phyloP scores from a whole-genome alignment of 164 flowering plant species.

The Malania oleifera region DNA sequence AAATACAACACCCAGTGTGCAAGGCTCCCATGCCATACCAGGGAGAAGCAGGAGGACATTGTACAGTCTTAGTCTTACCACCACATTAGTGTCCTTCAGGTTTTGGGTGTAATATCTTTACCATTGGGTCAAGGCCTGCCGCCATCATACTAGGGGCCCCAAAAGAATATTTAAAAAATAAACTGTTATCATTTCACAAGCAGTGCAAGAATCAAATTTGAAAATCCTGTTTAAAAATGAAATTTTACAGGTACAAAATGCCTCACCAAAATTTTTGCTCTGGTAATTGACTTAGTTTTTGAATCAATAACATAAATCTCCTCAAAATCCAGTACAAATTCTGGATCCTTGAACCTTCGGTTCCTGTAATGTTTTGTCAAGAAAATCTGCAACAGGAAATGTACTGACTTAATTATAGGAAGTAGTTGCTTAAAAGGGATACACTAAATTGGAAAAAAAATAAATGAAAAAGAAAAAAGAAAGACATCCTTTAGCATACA shows the following conservation, averaged over 20 bases:
- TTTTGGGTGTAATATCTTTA: too few relatives aligned
- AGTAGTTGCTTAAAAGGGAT: neutral
- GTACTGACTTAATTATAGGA: neutral
- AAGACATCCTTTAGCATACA: too few relatives aligned
- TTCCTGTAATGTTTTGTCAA: constrained; percentile 88
- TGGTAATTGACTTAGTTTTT: constrained; percentile 77
- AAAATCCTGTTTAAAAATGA: neutral
- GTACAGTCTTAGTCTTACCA: too few relatives aligned
- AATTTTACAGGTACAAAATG: neutral
- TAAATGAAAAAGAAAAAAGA: too few relatives aligned
- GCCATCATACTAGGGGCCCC: too few relatives aligned
- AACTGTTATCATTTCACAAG: neutral
- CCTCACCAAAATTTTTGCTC: constrained; percentile 87
- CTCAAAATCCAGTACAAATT: constrained; percentile 89
- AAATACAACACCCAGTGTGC: too few relatives aligned
- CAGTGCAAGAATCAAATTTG: neutral
- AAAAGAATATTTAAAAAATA: too few relatives aligned
- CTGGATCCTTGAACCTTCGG: constrained; percentile 70
- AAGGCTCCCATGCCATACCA: too few relatives aligned
- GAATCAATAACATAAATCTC: constrained; percentile 96
- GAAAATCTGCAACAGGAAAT: constrained; percentile 55
- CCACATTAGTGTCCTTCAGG: too few relatives aligned
- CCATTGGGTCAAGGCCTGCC: too few relatives aligned
- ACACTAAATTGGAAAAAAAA: neutral
- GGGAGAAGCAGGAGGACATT: too few relatives aligned